Evolutionary conservation across 768 basidiomycete species (phyloP).

Genomic region (Dendrothele bispora): DNA sequence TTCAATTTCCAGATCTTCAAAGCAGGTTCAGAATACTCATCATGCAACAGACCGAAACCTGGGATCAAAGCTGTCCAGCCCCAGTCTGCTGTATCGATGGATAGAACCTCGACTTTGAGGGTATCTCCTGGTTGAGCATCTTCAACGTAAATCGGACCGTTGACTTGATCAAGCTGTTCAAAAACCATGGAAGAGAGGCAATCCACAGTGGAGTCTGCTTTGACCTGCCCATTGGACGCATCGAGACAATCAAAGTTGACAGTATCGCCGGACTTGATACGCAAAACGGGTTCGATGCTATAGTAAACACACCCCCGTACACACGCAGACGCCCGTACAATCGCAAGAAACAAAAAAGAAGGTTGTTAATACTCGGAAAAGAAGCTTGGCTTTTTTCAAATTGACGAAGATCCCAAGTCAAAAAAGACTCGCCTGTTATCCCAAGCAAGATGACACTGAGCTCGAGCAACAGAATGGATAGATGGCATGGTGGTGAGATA

Average conservation of each 20-base stretch:
- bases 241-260: slow-evolving; percentile 64
- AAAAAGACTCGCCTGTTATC: slow-evolving; percentile 49
- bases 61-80: slow-evolving; percentile 63
- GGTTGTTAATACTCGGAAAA: too few relatives aligned
- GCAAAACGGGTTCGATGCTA: slow-evolving; percentile 53
- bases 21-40: slow-evolving; percentile 51
- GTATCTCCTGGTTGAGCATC: slow-evolving; percentile 56
- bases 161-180: slow-evolving; percentile 55
- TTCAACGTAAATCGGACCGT: slow-evolving; percentile 56
- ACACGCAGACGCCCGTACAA: too few relatives aligned
- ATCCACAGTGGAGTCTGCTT: slow-evolving; percentile 34
- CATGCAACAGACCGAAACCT: slow-evolving; percentile 57
- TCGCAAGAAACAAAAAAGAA: too few relatives aligned
- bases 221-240: slow-evolving; percentile 61
- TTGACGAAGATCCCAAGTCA: too few relatives aligned
- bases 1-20: slow-evolving; percentile 58
- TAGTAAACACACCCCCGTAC: too few relatives aligned
- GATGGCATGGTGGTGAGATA: too few relatives aligned
- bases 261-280: slow-evolving; percentile 51
- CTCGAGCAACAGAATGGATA: slow-evolving; percentile 54
- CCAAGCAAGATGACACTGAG: slow-evolving; percentile 57
- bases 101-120: slow-evolving; percentile 57
- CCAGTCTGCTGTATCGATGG: slow-evolving; percentile 55
- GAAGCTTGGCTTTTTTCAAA: too few relatives aligned
- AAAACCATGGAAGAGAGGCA: slow-evolving; percentile 42